Evolutionary conservation across 805 yeast species (phyloP), one percentile per base, ranked within the genome.

Genomic region (Yarrowia sp.): DNA sequence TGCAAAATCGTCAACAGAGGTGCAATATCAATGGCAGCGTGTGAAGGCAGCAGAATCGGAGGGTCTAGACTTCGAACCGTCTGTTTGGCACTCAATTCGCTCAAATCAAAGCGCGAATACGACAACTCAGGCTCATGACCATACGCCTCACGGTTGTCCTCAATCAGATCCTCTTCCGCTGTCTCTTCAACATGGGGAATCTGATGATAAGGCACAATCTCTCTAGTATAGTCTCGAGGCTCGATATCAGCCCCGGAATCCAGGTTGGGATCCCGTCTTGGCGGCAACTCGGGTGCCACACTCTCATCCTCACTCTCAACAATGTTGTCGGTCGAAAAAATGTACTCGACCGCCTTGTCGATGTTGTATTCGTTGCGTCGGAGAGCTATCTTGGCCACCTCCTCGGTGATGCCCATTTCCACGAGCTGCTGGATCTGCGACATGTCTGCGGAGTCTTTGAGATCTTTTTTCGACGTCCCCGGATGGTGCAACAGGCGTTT

Each of bases 1-100:
- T 76, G 79, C 42, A 76, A 56, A 32, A 77, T 72, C 19, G 71
- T 70, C 41, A 77, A 69, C 45, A 76, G 64, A 1, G 78, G 74
- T 2, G 75, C 76, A 7, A 77, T 55, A 19, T 70, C 69, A 4
- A 69, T 59, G 2, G 72, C 70, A 7, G 69, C 70, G 14, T 58
- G 32, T 3, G 70, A 49, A 11, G 76, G 73, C 19, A 74, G 42
- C 42, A 75, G 53, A 35, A 75, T 35, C 4, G 76, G 73, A 4
- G 71, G 72, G 12, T 59, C 66, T 19, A 46, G 19, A 11, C 41
- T 45, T 15, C 53, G 10, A 4, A 59, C 43, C 32, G 66, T 43
- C 36, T 59, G 53, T 8, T 59, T 45, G 16, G 50, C 66, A 2
- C 32, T 16, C 53, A 59, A 10, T 16, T 46, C 66, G 12, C 53